A percentile compares a stretch with the other conserved stretches of the same genome.
These are phyloP conservation scores for Claviceps maximensis DNA, from an alignment of 2,329 filamentous ascomycete genomes.

Conservation along the genomic window DNA sequence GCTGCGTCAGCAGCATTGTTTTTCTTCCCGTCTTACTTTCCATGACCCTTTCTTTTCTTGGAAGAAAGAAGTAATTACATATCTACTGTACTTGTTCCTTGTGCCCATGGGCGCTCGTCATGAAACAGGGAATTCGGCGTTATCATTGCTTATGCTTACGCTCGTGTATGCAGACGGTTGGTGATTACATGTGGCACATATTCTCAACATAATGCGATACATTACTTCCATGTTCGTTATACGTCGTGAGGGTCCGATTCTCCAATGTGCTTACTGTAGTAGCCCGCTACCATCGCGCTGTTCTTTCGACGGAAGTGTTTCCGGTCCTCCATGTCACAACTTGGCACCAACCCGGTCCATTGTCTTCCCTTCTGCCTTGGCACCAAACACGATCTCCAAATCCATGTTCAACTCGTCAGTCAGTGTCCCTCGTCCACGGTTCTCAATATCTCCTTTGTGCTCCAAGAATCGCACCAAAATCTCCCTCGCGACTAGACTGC, in stretches of 20 bases:
- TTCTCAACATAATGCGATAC: no score
- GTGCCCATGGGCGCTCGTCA: not conserved
- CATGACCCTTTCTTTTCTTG: no score
- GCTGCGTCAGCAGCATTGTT: no score
- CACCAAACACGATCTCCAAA: constrained; percentile 24
- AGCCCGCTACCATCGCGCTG: no score
- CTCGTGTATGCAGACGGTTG: not conserved
- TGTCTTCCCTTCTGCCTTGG: not conserved
- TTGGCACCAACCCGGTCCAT: constrained; percentile 7
- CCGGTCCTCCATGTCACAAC: no score
- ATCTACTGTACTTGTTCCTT: no score
- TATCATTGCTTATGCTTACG: not conserved
- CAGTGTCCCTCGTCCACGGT: constrained; percentile 9
- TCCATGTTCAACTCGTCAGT: constrained; percentile 19
- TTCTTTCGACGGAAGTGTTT: no score
- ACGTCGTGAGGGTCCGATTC: no score
- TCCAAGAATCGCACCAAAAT: constrained; percentile 28
- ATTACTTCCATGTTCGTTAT: no score
- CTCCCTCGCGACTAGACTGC: constrained; percentile 22
- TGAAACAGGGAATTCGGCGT: not conserved
- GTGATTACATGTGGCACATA: not conserved
- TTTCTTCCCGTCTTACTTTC: no score
- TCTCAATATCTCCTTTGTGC: constrained; percentile 11
- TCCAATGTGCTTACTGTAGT: not conserved
- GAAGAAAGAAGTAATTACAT: no score